Base-by-base conservation (phyloP, 2,329 filamentous ascomycete genomes). In the Blastomyces percursus region DNA sequence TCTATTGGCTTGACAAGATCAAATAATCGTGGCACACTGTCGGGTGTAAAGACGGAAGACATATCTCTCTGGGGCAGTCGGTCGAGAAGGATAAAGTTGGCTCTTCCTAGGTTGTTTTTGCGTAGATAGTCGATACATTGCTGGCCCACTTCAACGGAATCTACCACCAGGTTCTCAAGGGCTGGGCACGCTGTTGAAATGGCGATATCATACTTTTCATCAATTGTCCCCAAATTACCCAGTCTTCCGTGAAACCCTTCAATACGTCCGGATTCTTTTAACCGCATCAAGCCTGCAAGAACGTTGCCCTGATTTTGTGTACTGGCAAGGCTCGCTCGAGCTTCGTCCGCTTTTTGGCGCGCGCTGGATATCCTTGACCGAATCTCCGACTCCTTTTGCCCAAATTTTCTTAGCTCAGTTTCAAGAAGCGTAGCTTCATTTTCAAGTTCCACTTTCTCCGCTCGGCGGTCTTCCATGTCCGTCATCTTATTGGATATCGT, bases 111-210 rank as follows among this genome's bases (percentile, higher is more conserved):
- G 68, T 96, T 96, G 70, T 96, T 99, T 80, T 97, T 99, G 62
- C 94, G 86, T 14, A 99, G 82, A 71, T 99, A 94, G 72, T 97
- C 94, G 66, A 99, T 97, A 75, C 95, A 99, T 73, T 97, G 92
- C 75, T 99, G 94, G 66, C 92, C 94, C 63, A 91, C 90, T 70
- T 97, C 94, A 16, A 97, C 93, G 0, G 90, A 92, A 70, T 97
- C 94, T 0, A 96, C 96, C 11, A 99, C 93, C 75, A 99, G 92
- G 72, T 97, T 96, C 75, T 99, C 91, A 11, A 99, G 84, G 2
- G 89, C 84, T 55, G 90, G 87, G 68, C 94, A 97, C 12, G 94
- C 95, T 0, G 94, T 99, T 0, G 95, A 99, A 64, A 99, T 96
- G n/a, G 94, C 94, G 52, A 99, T 86, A 71, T 99, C 94, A 74